phyloP scores from a whole-genome alignment of 2,329 filamentous ascomycete species.

The Cercospora janseana region DNA sequence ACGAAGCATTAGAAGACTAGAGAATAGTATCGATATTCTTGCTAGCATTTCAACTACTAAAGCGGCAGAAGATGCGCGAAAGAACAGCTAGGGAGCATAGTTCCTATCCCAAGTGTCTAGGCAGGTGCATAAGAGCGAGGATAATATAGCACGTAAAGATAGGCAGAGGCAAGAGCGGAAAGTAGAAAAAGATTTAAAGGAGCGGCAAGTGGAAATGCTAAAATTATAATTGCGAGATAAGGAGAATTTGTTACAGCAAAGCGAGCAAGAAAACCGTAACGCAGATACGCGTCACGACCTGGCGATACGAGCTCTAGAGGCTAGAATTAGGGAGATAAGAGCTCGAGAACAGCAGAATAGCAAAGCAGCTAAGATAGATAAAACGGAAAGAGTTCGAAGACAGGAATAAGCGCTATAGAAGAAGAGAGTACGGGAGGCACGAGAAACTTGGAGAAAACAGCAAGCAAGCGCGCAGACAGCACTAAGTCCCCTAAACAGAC shows the following conservation, averaged over 20 bases:
- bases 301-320: background rate
- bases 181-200: slow-evolving; percentile 38
- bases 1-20: slow-evolving; percentile 27
- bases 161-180: slow-evolving; percentile 36
- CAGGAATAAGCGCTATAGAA: slow-evolving; percentile 18
- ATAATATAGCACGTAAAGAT: slow-evolving; percentile 38
- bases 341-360: slow-evolving; percentile 15
- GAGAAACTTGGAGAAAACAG: slow-evolving; percentile 4
- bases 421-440: slow-evolving; percentile 16
- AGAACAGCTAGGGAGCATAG: slow-evolving; percentile 38
- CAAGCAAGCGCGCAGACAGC: background rate
- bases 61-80: slow-evolving; percentile 32
- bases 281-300: background rate
- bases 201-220: slow-evolving; percentile 29
- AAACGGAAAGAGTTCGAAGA: background rate
- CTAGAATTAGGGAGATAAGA: background rate
- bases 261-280: slow-evolving; percentile 1
- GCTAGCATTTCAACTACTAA: slow-evolving; percentile 33
- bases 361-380: slow-evolving; percentile 14
- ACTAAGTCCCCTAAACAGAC: background rate
- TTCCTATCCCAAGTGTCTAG: slow-evolving; percentile 35
- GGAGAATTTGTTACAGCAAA: slow-evolving; percentile 18
- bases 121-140: slow-evolving; percentile 33
- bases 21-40: slow-evolving; percentile 34
- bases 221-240: slow-evolving; percentile 25